Percentiles rank a stretch among this genome's conserved stretches.
These are phyloP conservation scores for Aspergillus nanangensis DNA, from an alignment of 495 filamentous ascomycete species.

Conservation along the genomic window DNA sequence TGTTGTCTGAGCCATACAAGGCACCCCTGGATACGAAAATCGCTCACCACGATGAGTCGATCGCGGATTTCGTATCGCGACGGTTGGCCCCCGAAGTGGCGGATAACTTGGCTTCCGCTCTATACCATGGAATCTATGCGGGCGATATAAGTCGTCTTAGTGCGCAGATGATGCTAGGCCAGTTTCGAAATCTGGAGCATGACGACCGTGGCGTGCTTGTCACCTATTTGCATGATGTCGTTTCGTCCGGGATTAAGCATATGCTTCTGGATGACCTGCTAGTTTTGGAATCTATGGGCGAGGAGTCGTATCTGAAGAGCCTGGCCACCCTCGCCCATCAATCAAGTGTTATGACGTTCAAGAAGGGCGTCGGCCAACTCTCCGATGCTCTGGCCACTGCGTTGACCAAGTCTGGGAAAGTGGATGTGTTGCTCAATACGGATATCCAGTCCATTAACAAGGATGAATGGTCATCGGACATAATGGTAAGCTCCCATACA, in stretches of 20 bases:
- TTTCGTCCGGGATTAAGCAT: conserved; percentile 4
- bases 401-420: conserved; percentile 26
- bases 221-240: conserved; percentile 8
- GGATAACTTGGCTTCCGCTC: conserved; percentile 71
- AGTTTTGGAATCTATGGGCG: conserved; percentile 11
- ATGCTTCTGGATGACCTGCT: conserved; percentile 25
- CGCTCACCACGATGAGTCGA: conserved; percentile 80
- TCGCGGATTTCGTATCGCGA: conserved; percentile 63
- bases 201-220: conserved; percentile 17
- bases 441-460: conserved; percentile 17
- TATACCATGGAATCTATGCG: conserved; percentile 92
- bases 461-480: conserved; percentile 6
- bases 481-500: conserved; percentile 16
- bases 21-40: conserved; percentile 19
- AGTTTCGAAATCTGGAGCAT: conserved; percentile 48
- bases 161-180: conserved; percentile 55
- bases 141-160: conserved; percentile 83
- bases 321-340: conserved; percentile 13
- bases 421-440: conserved; percentile 18
- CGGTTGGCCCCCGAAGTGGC: conserved; percentile 53
- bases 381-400: conserved; percentile 20
- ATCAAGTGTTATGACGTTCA: conserved; percentile 51
- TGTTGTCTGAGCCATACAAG: conserved; percentile 33
- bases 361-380: conserved; percentile 31
- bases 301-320: conserved; percentile 8